Conservation (phyloP, 139 green algal genomes). For the Chlorella sp. region DNA sequence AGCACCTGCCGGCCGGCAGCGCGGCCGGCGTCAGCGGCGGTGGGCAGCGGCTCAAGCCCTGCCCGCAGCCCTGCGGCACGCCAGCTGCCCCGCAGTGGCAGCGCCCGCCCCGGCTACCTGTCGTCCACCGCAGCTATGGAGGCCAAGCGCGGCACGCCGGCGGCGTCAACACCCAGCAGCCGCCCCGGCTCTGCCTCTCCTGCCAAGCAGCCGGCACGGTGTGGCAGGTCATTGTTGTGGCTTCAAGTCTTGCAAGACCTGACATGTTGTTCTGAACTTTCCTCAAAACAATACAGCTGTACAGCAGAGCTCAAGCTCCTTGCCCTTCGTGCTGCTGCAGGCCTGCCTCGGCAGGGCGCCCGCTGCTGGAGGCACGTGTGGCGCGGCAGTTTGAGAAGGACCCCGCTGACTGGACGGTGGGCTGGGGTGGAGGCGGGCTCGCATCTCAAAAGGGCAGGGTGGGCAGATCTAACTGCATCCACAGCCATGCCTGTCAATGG, state of each 20-base stretch:
- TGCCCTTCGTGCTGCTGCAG: not conserved
- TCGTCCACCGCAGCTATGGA: not conserved
- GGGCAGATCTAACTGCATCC: too few relatives aligned
- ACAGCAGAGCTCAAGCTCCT: too few relatives aligned
- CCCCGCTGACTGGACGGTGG: conserved; percentile 18
- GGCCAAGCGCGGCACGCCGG: not conserved
- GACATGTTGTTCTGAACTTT: too few relatives aligned
- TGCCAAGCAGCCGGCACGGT: conserved; percentile 4
- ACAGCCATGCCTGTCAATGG: too few relatives aligned
- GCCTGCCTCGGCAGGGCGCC: not conserved
- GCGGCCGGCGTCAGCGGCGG: not conserved
- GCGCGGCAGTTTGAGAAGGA: conserved; percentile 1
- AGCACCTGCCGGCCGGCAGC: not conserved
- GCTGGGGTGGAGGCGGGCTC: not conserved
- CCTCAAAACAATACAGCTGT: too few relatives aligned
- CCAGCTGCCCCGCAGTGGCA: not conserved
- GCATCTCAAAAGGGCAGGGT: too few relatives aligned
- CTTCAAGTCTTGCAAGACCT: not conserved
- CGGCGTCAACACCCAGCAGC: not conserved
- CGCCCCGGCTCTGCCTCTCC: conserved; percentile 14
- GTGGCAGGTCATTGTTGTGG: not conserved
- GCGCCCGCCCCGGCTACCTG: conserved; percentile 1
- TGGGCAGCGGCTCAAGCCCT: too few relatives aligned
- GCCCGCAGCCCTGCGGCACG: not conserved
- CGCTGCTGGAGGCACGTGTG: not conserved